Base-by-base conservation (phyloP, 176 grass and related monocot species). In the Triticum aestivum region DNA sequence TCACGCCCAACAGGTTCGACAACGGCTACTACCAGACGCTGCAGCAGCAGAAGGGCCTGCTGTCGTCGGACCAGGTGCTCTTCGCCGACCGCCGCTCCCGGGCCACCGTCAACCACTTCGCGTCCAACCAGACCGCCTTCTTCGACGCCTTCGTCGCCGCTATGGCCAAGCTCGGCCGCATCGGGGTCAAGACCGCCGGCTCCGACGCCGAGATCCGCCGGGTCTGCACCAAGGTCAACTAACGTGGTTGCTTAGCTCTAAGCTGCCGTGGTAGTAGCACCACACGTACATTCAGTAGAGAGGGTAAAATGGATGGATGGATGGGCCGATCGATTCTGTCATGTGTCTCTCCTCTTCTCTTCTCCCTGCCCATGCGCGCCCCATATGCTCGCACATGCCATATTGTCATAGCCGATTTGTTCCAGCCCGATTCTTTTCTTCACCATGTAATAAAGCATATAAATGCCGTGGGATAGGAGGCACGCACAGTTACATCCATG, bases 41-140 rank as follows among this genome's bases (percentile, higher is more conserved):
- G 85, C 92, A 94, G 87, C 92, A 92, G 86, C 74, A 88, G 88
- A 92, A 92, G 85, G 94, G 94, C 18, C 82, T 97, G 9, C 83
- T 97, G 4, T 78, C 88, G 14, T 97, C 94, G 7, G 94, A 97
- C 90, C 92, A 94, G 88, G 83, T 87, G 58, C 88, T 97, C 74
- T 94, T 94, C 81, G 89, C 89, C 12, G 94, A 97, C 88, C 90
- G 88, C 88, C 88, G 94, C 0, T 94, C 94, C 1, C 52, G 94
- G 6, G 44, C 7, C 66, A 94, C 92, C 12, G 94, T 97, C 79
- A 92, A 97, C 83, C 64, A 79, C 88, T 97, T 94, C 79, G 92
- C 94, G n/a, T 64, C 92, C 56, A 97, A 94, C 86, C 92, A 94
- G 83, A 97, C 92, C 3, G 94, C 94, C 1, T 97, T 97, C 90